Evolutionary conservation across 2,329 filamentous ascomycete species (phyloP).

Genomic region (Fonsecaea pugnacius): DNA sequence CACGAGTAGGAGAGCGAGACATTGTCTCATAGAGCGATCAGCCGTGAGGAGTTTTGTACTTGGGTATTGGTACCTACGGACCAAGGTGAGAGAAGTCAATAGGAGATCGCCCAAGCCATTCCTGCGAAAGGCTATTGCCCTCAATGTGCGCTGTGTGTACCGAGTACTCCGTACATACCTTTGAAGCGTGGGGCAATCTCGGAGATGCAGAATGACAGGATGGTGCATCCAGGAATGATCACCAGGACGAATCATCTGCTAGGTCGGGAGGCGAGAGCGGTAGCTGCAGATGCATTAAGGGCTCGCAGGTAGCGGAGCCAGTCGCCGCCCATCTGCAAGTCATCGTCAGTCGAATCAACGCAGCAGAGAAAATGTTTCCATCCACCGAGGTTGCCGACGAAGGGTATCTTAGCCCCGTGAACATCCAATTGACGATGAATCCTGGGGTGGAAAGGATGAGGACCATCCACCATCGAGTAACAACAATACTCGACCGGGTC

Average conservation of each 20-base stretch:
- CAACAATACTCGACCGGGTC: background rate
- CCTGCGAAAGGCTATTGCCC: background rate
- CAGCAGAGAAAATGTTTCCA: slow-evolving; percentile 7
- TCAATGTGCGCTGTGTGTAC: background rate
- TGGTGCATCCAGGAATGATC: background rate
- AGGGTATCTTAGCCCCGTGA: background rate
- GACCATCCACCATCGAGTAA: background rate
- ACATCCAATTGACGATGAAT: background rate
- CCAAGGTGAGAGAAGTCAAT: background rate
- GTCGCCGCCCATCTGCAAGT: slow-evolving; percentile 11
- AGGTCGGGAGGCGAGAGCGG: background rate
- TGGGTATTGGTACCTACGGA: background rate
- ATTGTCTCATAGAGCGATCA: slow-evolving; percentile 9
- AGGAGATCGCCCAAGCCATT: background rate
- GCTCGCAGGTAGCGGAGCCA: background rate
- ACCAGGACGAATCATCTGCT: background rate
- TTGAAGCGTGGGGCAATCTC: background rate
- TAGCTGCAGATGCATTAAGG: slow-evolving; percentile 2
- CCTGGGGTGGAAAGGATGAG: background rate
- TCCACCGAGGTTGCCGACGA: slow-evolving; percentile 10
- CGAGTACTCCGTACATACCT: background rate
- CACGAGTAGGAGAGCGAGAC: slow-evolving; percentile 27
- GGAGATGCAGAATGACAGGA: slow-evolving; percentile 15
- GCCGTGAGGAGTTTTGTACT: background rate
- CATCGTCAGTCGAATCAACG: slow-evolving; percentile 14